Evolutionary conservation across 352 stramenopile genomes (phyloP).

Genomic region (Discostella stelligera): DNA sequence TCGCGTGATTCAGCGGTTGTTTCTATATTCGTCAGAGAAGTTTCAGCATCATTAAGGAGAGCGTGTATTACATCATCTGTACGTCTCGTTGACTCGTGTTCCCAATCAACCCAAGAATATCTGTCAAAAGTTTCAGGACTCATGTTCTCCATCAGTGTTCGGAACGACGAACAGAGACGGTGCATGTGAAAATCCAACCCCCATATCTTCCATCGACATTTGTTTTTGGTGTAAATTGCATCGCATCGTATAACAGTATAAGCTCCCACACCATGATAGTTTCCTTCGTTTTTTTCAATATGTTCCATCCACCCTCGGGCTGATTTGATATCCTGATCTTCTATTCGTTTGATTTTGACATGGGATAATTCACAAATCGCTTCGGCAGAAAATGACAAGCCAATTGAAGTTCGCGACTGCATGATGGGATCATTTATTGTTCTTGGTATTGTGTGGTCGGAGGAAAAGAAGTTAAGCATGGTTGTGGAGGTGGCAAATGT

Average conservation of each 20-base stretch:
- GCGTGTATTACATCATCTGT: conserved; percentile 18
- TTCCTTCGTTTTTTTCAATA: conserved; percentile 40
- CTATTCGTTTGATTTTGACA: conserved; percentile 18
- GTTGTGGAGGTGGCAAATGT: conserved; percentile 1
- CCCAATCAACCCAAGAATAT: background rate
- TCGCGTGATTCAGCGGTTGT: conserved; percentile 4
- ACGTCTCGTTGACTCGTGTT: conserved; percentile 12
- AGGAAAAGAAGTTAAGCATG: background rate
- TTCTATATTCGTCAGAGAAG: conserved; percentile 4
- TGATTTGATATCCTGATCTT: conserved; percentile 20
- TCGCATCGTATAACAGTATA: conserved; percentile 68
- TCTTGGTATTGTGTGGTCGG: background rate
- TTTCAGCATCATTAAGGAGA: conserved; percentile 23
- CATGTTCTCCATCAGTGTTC: conserved; percentile 15
- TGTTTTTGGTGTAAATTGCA: conserved; percentile 18
- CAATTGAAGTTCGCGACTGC: background rate
- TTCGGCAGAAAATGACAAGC: conserved; percentile 33
- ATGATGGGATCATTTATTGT: background rate
- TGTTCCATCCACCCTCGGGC: conserved; percentile 65
- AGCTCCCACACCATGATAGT: conserved; percentile 53
- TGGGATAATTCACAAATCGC: conserved; percentile 2
- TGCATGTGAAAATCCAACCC: conserved; percentile 63
- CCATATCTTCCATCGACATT: conserved; percentile 50
- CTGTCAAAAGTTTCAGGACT: conserved; percentile 2
- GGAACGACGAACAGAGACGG: conserved; percentile 53